Percentiles rank a stretch among this genome's conserved stretches.
Evolutionary conservation across 2,329 filamentous ascomycete genomes (phyloP).

Genomic region (Penicillium capsulatum): DNA sequence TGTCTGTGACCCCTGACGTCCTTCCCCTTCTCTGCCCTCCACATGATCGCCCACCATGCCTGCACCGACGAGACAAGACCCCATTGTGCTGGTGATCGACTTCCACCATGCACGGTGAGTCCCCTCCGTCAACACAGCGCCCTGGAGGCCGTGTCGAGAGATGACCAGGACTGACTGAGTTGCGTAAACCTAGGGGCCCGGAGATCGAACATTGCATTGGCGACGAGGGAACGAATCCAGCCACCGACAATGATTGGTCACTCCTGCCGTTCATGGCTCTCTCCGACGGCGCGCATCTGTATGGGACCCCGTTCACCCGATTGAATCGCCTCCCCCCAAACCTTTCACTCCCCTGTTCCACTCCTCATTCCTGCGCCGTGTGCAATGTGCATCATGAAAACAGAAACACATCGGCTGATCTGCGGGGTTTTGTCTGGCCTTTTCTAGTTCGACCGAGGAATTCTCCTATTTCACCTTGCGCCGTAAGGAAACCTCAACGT

Average conservation of each 20-base stretch:
- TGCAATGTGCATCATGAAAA: conserved; percentile 1
- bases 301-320: conserved; percentile 37
- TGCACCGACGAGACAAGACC: conserved; percentile 50
- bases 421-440: conserved; percentile 3
- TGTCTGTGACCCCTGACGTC: conserved; percentile 1
- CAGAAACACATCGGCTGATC: conserved; percentile 3
- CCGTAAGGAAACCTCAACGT: conserved; percentile 44
- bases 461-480: conserved; percentile 97
- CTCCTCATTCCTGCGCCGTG: conserved; percentile 1
- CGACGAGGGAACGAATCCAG: conserved; percentile 71
- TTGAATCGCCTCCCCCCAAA: background rate
- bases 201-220: conserved; percentile 94
- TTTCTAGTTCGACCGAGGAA: conserved; percentile 83
- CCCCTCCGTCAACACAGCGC: background rate
- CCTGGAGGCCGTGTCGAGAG: background rate
- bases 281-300: conserved; percentile 92
- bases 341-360: background rate
- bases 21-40: conserved; percentile 2
- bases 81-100: conserved; percentile 74
- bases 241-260: conserved; percentile 80
- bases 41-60: conserved; percentile 26
- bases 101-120: conserved; percentile 69
- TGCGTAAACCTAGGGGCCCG: conserved; percentile 59
- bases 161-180: background rate
- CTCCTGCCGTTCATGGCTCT: conserved; percentile 94